Evolutionary conservation across 1,284 basidiomycete genomes (phyloP), one percentile per base, ranked within the genome.

Genomic region (Xerocomus nothofagi): DNA sequence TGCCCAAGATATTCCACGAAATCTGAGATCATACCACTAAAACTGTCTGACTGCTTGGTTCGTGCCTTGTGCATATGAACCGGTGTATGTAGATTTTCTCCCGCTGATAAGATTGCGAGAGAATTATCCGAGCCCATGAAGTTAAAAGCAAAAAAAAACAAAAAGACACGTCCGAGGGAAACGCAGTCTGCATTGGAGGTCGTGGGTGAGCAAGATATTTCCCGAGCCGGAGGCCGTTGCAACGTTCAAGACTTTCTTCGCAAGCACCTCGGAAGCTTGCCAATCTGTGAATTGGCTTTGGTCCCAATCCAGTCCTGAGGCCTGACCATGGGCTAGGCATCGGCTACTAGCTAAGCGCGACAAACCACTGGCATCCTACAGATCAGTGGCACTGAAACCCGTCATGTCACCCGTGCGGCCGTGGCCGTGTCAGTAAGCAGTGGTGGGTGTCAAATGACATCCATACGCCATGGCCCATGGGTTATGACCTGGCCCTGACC

Each of bases 101-200:
- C 23, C 44, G 11, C 31, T 32, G 59, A 53, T 42, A 49, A 36
- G 39, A 38, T 31, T 36, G 29, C 36, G 39, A 26, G 37, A 44
- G 42, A 42, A 53, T 20, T 34, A 30, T 33, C 9, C 12, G 37
- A 37, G 14, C 15, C 20, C 23, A 17, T n/a, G 17, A n/a, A 43
- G 33, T 34, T 24, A 9, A 47, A 49, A 43, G 33, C 39, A 31
- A 36, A 44, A 40, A 45, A 38, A 20, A 1, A 7, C 18, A 14
- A n/a, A 42, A 15, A 41, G 10, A 39, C 17, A 15, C 23, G 27
- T 17, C 32, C 32, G 14, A 34, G 24, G 14, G 20, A 5, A 23
- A 15, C 37, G 9, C 26, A 6, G 26, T 15, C n/a, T 32, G 33
- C 20, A 23, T 23, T 29, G 24, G n/a, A n/a, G 20, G 20, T 30